These are phyloP conservation scores for Dactylellina drechsleri DNA, from an alignment of 2,329 filamentous ascomycete genomes.

Conservation along the genomic window DNA sequence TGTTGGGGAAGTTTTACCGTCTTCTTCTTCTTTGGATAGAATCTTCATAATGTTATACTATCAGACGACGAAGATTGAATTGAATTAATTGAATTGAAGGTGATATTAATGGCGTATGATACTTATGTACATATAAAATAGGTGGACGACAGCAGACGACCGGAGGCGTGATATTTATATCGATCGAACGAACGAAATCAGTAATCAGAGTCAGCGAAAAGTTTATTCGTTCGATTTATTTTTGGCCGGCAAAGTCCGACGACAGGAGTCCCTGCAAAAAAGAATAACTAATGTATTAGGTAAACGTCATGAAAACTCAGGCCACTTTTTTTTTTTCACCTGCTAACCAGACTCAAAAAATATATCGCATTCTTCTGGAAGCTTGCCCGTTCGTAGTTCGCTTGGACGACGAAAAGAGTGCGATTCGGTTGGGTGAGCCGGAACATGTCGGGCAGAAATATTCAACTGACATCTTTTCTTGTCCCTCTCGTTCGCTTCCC, in stretches of 20 bases:
- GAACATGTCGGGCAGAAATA: conserved; percentile 1
- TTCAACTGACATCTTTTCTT: conserved; percentile 25
- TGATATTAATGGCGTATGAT: neutral
- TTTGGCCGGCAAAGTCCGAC: conserved; percentile 47
- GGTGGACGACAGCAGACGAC: neutral
- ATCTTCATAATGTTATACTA: conserved; percentile 78
- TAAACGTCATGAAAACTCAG: too few species aligned
- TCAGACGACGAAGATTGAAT: too few species aligned
- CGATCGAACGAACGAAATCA: neutral
- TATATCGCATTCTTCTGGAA: too few species aligned
- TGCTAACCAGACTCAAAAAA: too few species aligned
- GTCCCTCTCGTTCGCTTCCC: neutral
- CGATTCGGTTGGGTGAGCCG: conserved; percentile 31
- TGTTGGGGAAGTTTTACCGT: conserved; percentile 62
- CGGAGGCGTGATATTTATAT: conserved; percentile 13
- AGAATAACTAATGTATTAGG: too few species aligned
- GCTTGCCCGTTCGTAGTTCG: too few species aligned
- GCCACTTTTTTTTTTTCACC: too few species aligned
- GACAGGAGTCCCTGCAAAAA: too few species aligned
- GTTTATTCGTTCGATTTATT: neutral
- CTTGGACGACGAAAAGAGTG: too few species aligned
- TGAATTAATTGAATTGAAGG: too few species aligned
- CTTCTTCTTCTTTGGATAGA: conserved; percentile 91
- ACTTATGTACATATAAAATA: neutral
- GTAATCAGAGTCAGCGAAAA: neutral